phyloP scores from a whole-genome alignment of 2,329 filamentous ascomycete species.

The Penicillium sp. region DNA sequence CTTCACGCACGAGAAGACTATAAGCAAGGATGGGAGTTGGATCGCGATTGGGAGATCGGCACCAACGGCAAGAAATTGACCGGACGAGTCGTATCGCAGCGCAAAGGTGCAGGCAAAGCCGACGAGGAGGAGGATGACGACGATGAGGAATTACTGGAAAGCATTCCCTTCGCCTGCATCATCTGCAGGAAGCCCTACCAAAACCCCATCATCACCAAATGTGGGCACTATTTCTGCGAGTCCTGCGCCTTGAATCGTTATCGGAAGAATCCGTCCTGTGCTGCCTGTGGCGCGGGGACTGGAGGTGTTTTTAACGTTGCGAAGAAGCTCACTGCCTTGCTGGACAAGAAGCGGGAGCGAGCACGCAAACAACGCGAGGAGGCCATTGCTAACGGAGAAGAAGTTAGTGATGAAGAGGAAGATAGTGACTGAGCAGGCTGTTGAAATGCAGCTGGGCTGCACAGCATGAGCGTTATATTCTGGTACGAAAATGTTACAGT shows the following conservation, averaged over 20 bases:
- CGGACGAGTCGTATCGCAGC: conserved; percentile 50
- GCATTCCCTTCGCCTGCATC: conserved; percentile 85
- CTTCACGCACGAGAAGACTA: conserved; percentile 62
- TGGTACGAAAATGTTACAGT: background rate
- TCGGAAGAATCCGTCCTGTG: conserved; percentile 80
- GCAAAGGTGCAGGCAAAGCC: conserved; percentile 43
- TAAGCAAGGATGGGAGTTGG: conserved; percentile 92
- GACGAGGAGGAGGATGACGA: conserved; percentile 54
- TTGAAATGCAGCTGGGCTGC: conserved; percentile 13
- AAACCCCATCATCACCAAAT: conserved; percentile 80
- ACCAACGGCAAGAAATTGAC: conserved; percentile 56
- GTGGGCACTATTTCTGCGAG: conserved; percentile 95
- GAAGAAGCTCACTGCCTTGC: conserved; percentile 74
- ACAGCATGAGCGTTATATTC: background rate
- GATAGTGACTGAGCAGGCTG: conserved; percentile 11
- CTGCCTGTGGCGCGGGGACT: conserved; percentile 79
- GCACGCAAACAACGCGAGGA: conserved; percentile 54
- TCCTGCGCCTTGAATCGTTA: conserved; percentile 83
- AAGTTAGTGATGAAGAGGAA: conserved; percentile 47
- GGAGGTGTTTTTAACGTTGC: conserved; percentile 87
- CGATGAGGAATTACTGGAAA: conserved; percentile 72
- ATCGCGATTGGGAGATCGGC: conserved; percentile 86
- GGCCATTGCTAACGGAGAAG: conserved; percentile 54
- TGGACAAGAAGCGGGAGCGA: conserved; percentile 67
- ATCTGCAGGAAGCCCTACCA: conserved; percentile 79